Conservation (phyloP, 2,329 filamentous ascomycete species). For the Xylariales sp. region DNA sequence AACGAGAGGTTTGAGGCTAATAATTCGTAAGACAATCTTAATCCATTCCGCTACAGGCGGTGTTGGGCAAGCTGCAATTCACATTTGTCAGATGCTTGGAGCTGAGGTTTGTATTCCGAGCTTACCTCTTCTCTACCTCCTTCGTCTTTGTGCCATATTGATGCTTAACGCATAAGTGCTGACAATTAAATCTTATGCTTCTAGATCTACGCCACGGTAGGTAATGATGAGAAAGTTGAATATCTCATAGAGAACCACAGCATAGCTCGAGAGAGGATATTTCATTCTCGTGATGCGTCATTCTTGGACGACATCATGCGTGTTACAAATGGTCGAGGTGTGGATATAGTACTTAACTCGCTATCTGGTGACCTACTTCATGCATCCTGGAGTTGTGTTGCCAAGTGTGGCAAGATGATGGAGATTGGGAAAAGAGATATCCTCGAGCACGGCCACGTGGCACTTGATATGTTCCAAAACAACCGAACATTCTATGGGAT, state of each 20-base stretch:
- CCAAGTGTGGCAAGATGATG: background rate
- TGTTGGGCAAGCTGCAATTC: background rate
- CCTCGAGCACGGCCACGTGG: background rate
- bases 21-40: too few species aligned
- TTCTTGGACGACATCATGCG: background rate
- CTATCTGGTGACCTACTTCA: background rate
- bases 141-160: too few species aligned
- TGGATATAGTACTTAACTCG: background rate
- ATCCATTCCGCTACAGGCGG: background rate
- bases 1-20: too few species aligned
- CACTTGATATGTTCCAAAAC: background rate
- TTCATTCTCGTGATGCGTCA: background rate
- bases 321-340: background rate
- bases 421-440: background rate
- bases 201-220: conserved; percentile 1
- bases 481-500: background rate
- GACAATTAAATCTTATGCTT: too few species aligned
- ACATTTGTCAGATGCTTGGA: background rate
- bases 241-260: background rate
- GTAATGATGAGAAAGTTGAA: background rate
- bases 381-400: background rate
- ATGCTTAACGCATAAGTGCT: too few species aligned
- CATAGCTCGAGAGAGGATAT: background rate
- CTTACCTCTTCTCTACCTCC: too few species aligned
- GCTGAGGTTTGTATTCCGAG: too few species aligned